Base-by-base conservation (phyloP, 306 rosid genomes). In the Cercis canadensis region DNA sequence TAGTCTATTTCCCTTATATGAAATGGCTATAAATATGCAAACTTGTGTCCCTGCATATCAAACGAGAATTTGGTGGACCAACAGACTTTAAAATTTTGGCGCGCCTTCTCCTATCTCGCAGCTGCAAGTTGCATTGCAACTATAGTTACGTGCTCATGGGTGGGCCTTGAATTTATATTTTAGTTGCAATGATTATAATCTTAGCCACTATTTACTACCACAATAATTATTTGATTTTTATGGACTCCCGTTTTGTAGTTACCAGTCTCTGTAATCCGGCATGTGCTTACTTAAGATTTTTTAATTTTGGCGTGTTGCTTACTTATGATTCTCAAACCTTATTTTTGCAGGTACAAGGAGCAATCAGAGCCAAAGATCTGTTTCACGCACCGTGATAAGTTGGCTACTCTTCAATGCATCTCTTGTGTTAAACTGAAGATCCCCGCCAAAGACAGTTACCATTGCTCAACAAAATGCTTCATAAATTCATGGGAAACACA, bases 381-480 rank as follows among this genome's bases (percentile, higher is more conserved):
- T 60, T 64, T 13, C 19, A 37, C 75, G 5, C 81, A 80, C 55
- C 47, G 2, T 33, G 70, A 43, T 41, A 32, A 36, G 66, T 32
- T 45, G 67, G 65, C 78, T 21, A 58, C 51, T 17, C 0, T 36
- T 36, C 69, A 57, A 47, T 80, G 84, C 37, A 6, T 0, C 5
- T 24, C 37, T 24, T 80, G 81, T 59, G 78, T 24, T 32, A 37
- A 14, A 44, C 34, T 70, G 61, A 71, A 80, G 33, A 6, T 71
- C 15, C 56, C 70, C 15, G 9, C 13, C 24, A 49, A 75, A 67
- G 13, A 61, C 8, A 70, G 75, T 46, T 80, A 58, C 56, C 55
- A 75, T 36, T 80, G 77, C 67, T 64, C 81, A 16, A 0, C 8
- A 2, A 12, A 8, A 0, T 80, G 84, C 50, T 80, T 33, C 43